Evolutionary conservation across 768 basidiomycete genomes (phyloP).

Genomic region (Trametes cubensis): DNA sequence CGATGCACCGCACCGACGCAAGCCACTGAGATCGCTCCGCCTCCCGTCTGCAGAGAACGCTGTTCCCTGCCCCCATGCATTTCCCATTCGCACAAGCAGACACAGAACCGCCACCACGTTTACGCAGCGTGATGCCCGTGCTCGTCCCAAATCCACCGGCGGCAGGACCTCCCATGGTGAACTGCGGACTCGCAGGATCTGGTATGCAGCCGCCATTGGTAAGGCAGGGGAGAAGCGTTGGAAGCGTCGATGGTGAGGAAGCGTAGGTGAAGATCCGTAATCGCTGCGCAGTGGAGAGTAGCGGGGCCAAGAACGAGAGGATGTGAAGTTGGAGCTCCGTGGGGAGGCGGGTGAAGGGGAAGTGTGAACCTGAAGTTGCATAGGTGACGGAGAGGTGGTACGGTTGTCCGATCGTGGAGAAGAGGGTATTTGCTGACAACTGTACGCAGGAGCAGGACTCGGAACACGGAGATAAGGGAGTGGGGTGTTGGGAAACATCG

Average conservation of each 20-base stretch:
- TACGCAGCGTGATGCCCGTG: constrained; percentile 17
- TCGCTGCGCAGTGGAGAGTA: constrained; percentile 56
- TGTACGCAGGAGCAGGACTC: constrained; percentile 19
- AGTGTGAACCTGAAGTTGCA: constrained; percentile 21
- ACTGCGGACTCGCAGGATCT: constrained; percentile 41
- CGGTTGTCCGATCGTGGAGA: constrained; percentile 19
- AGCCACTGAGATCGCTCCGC: constrained; percentile 52
- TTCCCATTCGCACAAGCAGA: constrained; percentile 37
- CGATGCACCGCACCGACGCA: constrained; percentile 47
- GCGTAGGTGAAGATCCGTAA: constrained; percentile 57
- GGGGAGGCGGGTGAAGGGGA: constrained; percentile 51
- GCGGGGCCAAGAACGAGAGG: constrained; percentile 59
- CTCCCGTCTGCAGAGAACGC: constrained; percentile 43
- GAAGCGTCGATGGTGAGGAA: constrained; percentile 48
- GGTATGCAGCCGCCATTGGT: constrained; percentile 30
- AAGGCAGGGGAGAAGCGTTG: constrained; percentile 34
- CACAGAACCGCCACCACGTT: constrained; percentile 20
- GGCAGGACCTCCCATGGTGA: constrained; percentile 29
- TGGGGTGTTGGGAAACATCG: not conserved
- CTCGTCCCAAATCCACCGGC: constrained; percentile 30
- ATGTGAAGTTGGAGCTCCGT: constrained; percentile 60
- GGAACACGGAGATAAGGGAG: constrained; percentile 9
- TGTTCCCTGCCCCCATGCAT: constrained; percentile 44
- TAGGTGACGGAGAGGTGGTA: constrained; percentile 9
- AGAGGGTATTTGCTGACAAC: constrained; percentile 11